A percentile compares a stretch with the other conserved stretches of the same genome.
These are phyloP conservation scores for Gamarada debralockiae DNA, from an alignment of 495 filamentous ascomycete genomes.

Conservation along the genomic window DNA sequence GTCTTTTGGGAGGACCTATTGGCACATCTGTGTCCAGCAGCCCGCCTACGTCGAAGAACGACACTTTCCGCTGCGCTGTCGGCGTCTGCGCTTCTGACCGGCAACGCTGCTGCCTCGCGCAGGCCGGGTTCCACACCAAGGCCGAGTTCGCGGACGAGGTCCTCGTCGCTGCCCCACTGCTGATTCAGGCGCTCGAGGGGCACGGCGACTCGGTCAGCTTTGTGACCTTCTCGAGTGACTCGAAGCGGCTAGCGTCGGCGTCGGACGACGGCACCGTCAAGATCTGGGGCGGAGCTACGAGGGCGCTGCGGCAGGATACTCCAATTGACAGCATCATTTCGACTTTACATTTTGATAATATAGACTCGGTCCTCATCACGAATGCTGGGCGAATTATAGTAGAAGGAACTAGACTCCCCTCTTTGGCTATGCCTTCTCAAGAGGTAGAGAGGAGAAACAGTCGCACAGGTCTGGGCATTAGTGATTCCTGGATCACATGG, in stretches of 20 bases:
- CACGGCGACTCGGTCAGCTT: slow-evolving; percentile 20
- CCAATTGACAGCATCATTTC: slow-evolving; percentile 18
- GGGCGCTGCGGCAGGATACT: too few relatives aligned
- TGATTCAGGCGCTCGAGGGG: slow-evolving; percentile 23
- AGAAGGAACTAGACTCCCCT: not conserved
- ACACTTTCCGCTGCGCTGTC: slow-evolving; percentile 44
- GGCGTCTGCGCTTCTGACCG: too few relatives aligned
- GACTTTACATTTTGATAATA: slow-evolving; percentile 4
- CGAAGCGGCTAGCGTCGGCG: too few relatives aligned
- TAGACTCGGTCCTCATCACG: slow-evolving; percentile 3
- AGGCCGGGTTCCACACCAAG: slow-evolving; percentile 58
- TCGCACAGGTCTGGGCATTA: slow-evolving; percentile 1
- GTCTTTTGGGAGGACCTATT: slow-evolving; percentile 14
- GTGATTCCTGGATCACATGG: not conserved
- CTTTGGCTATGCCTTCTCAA: slow-evolving; percentile 1
- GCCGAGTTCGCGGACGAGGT: slow-evolving; percentile 71
- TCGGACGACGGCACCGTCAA: slow-evolving; percentile 33
- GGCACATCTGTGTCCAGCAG: slow-evolving; percentile 40
- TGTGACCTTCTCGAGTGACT: slow-evolving; percentile 37
- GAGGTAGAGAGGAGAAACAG: not conserved
- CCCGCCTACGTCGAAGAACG: slow-evolving; percentile 71
- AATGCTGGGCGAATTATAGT: slow-evolving; percentile 4
- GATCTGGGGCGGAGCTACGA: slow-evolving; percentile 33
- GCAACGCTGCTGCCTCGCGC: slow-evolving; percentile 24
- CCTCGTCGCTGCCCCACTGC: slow-evolving; percentile 83